These are phyloP conservation scores for Bertia moriformis DNA, from an alignment of 2,329 filamentous ascomycete genomes.

Conservation along the genomic window DNA sequence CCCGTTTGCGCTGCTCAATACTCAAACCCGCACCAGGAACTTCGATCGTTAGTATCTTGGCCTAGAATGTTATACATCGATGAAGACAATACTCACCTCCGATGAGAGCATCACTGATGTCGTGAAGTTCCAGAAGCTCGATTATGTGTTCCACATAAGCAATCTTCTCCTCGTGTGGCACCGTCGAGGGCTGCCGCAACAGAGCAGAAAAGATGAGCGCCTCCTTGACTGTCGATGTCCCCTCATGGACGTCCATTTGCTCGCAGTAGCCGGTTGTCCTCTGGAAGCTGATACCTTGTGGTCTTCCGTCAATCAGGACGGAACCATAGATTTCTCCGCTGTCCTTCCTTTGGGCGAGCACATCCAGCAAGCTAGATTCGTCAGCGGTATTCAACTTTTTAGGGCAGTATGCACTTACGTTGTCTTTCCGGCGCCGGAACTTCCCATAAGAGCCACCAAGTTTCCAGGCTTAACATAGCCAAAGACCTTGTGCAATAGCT, in stretches of 20 bases:
- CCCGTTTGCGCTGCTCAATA: slow-evolving; percentile 41
- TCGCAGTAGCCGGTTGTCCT: slow-evolving; percentile 55
- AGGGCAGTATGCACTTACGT: slow-evolving; percentile 19
- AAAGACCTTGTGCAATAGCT: slow-evolving; percentile 43
- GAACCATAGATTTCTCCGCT: slow-evolving; percentile 46
- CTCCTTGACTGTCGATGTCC: slow-evolving; percentile 50
- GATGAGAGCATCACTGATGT: slow-evolving; percentile 51
- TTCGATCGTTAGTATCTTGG: slow-evolving; percentile 18
- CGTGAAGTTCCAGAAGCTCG: slow-evolving; percentile 46
- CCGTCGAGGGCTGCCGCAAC: slow-evolving; percentile 39
- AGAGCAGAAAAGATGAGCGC: slow-evolving; percentile 55
- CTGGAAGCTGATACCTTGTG: slow-evolving; percentile 45
- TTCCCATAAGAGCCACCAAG: slow-evolving; percentile 52
- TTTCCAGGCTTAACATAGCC: slow-evolving; percentile 51
- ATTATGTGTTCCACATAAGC: slow-evolving; percentile 55
- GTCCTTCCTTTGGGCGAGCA: slow-evolving; percentile 48
- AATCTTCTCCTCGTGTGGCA: slow-evolving; percentile 44
- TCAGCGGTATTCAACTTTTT: background rate
- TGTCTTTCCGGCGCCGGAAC: slow-evolving; percentile 51
- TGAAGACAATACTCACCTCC: slow-evolving; percentile 25
- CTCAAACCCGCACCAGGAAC: slow-evolving; percentile 25
- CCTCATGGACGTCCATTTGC: slow-evolving; percentile 55
- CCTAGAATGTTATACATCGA: slow-evolving; percentile 35
- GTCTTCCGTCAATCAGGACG: slow-evolving; percentile 48
- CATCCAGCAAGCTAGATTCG: slow-evolving; percentile 36